phyloP scores from a whole-genome alignment of 2,329 filamentous ascomycete genomes.

The Penicillium palitans region DNA sequence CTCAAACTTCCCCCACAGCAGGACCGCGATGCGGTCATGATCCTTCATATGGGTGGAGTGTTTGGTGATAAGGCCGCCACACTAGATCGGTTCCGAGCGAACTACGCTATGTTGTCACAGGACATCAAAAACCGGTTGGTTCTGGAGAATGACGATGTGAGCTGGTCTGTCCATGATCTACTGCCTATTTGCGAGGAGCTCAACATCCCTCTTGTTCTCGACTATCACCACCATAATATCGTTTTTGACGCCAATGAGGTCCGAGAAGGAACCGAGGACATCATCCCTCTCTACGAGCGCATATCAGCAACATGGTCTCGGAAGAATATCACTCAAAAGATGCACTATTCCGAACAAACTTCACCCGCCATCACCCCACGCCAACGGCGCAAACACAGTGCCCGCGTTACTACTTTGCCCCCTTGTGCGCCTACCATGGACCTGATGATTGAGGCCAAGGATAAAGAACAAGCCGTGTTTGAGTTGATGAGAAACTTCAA shows the following conservation, averaged over 20 bases:
- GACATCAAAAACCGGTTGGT: slow-evolving; percentile 79
- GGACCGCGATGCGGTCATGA: slow-evolving; percentile 87
- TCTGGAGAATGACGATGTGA: slow-evolving; percentile 91
- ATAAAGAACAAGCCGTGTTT: slow-evolving; percentile 96
- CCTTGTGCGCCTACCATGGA: slow-evolving; percentile 84
- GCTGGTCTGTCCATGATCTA: slow-evolving; percentile 88
- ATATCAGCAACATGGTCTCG: slow-evolving; percentile 81
- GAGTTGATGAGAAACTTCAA: slow-evolving; percentile 88
- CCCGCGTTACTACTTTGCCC: slow-evolving; percentile 75
- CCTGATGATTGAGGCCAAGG: slow-evolving; percentile 98
- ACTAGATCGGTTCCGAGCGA: slow-evolving; percentile 72
- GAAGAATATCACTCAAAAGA: slow-evolving; percentile 87
- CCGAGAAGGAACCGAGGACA: slow-evolving; percentile 81
- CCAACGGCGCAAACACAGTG: slow-evolving; percentile 80
- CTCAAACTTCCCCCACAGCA: slow-evolving; percentile 75
- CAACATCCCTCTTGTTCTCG: slow-evolving; percentile 88
- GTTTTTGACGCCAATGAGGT: slow-evolving; percentile 72
- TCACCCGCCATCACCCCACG: slow-evolving; percentile 73
- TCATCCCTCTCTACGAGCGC: slow-evolving; percentile 70
- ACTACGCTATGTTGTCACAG: slow-evolving; percentile 67
- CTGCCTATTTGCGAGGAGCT: slow-evolving; percentile 88
- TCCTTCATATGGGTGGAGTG: slow-evolving; percentile 86
- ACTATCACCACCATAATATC: slow-evolving; percentile 96
- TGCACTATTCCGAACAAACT: slow-evolving; percentile 90
- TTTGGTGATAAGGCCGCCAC: slow-evolving; percentile 85